Evolutionary conservation across 1,284 basidiomycete species (phyloP).

Genomic region (Puccinia coronata): DNA sequence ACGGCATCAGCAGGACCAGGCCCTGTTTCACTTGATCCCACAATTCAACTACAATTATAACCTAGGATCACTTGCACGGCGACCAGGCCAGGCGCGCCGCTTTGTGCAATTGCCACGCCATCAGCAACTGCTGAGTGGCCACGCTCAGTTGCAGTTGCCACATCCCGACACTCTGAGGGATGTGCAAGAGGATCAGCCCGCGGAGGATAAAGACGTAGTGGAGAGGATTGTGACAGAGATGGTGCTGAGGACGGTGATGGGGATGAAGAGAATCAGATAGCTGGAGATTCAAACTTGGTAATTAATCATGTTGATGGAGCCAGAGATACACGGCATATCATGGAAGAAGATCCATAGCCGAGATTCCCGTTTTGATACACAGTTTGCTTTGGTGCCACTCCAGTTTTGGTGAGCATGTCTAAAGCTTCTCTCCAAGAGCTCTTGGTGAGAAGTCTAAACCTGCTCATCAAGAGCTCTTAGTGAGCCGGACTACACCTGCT

Average conservation of each 20-base stretch:
- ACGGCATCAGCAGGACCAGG: too few species aligned
- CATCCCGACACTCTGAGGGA: neutral
- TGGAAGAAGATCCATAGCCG: constrained; percentile 18
- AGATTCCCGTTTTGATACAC: too few species aligned
- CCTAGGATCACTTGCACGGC: too few species aligned
- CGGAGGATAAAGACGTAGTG: neutral
- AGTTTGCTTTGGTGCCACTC: too few species aligned
- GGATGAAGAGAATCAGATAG: constrained; percentile 10
- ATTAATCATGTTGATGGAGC: neutral
- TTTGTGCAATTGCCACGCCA: neutral
- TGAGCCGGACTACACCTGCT: too few species aligned
- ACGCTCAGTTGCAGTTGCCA: neutral
- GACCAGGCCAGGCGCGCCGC: too few species aligned
- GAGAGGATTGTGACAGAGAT: neutral
- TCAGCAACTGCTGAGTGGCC: neutral
- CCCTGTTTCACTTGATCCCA: too few species aligned
- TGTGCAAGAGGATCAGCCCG: neutral
- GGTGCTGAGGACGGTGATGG: neutral
- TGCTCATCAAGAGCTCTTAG: too few species aligned
- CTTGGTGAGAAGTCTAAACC: too few species aligned
- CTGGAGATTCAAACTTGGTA: neutral
- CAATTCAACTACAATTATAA: too few species aligned
- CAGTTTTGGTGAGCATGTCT: too few species aligned
- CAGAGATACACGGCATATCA: neutral
- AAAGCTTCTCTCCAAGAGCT: too few species aligned